Percentiles rank a stretch among this genome's conserved stretches.
Conservation (phyloP, 2,329 filamentous ascomycete species). For the Gnomoniopsis sp. region DNA sequence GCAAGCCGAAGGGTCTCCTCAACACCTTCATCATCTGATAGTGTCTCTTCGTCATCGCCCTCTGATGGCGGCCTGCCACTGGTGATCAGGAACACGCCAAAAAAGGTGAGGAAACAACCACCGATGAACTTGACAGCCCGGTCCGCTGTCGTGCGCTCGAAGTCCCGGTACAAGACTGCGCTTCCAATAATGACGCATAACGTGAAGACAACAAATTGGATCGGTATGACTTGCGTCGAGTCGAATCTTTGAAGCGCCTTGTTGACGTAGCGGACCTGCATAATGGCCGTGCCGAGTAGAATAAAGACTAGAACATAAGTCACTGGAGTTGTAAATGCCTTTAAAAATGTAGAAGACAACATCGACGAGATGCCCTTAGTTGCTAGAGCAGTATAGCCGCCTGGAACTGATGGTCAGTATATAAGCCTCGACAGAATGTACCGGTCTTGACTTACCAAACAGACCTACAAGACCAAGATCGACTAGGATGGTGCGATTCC, state of each 20-base stretch:
- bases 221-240: conserved; percentile 95
- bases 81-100: conserved; percentile 96
- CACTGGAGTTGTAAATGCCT: conserved; percentile 85
- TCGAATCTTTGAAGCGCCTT: conserved; percentile 84
- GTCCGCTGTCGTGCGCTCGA: conserved; percentile 72
- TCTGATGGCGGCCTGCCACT: conserved; percentile 65
- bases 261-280: conserved; percentile 98
- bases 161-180: conserved; percentile 90
- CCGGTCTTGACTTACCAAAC: conserved; percentile 63
- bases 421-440: conserved; percentile 6
- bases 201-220: conserved; percentile 96
- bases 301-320: conserved; percentile 83
- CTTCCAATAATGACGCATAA: conserved; percentile 93
- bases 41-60: conserved; percentile 55
- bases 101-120: conserved; percentile 88
- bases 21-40: conserved; percentile 55
- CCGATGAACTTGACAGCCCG: conserved; percentile 83
- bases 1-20: conserved; percentile 62
- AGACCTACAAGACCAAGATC: conserved; percentile 90
- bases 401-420: conserved; percentile 36
- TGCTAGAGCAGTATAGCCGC: conserved; percentile 92
- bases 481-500: conserved; percentile 82
- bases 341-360: conserved; percentile 84
- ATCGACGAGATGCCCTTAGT: conserved; percentile 97
- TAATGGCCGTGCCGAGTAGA: conserved; percentile 78